Percentiles rank a stretch among this genome's conserved stretches.
These are phyloP conservation scores for Stephania cephalantha DNA, from an alignment of 164 flowering plant genomes.

Conservation along the genomic window DNA sequence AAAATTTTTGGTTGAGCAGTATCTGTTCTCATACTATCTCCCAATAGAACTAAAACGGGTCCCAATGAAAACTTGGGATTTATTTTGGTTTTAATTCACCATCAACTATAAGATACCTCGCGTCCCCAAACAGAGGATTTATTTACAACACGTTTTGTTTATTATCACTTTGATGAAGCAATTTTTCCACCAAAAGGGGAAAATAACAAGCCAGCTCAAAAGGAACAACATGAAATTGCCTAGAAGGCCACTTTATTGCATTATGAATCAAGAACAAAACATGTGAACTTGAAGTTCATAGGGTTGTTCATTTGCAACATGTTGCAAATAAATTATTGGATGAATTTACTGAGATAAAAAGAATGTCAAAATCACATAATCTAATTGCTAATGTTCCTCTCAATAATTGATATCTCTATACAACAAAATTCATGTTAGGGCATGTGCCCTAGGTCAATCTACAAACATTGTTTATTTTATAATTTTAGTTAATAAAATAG, in stretches of 20 bases:
- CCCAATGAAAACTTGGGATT: background rate
- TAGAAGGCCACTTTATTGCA: background rate
- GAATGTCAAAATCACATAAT: too few species aligned
- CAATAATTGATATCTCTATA: background rate
- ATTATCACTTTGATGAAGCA: background rate
- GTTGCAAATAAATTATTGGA: too few species aligned
- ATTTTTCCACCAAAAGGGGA: background rate
- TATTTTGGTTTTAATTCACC: background rate
- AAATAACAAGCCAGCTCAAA: background rate
- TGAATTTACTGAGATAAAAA: too few species aligned
- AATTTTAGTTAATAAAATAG: too few species aligned
- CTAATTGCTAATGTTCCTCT: background rate
- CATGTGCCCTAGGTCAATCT: too few species aligned
- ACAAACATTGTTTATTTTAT: too few species aligned
- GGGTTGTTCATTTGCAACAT: too few species aligned
- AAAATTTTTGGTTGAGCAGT: background rate
- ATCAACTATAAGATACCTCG: background rate
- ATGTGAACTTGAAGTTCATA: background rate
- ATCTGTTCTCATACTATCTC: background rate
- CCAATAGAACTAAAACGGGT: background rate
- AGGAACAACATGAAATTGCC: background rate
- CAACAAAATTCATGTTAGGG: background rate
- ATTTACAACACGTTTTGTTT: background rate
- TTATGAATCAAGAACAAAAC: too few species aligned
- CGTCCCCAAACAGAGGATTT: background rate